Evolutionary conservation across 2,329 filamentous ascomycete genomes (phyloP), one percentile per base, ranked within the genome.

Genomic region (Aspergillus pseudonomiae): DNA sequence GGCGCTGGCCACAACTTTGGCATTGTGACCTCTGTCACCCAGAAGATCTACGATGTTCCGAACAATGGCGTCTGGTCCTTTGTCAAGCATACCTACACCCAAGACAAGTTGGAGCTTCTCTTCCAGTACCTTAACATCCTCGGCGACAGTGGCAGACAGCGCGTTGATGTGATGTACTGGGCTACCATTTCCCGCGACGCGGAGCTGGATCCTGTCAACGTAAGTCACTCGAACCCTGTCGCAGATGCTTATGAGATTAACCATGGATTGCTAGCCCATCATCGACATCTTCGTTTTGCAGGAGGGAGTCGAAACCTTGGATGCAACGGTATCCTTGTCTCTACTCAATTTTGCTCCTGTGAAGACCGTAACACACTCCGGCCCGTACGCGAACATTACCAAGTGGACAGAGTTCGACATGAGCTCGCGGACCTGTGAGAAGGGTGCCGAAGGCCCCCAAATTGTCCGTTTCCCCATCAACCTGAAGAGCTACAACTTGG

Each of bases 1-100:
- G 85, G 85, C 5, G 85, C 84, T 2, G 85, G 85, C 1, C 82
- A 86, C 61, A 86, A 86, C 71, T 86, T 87, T 64, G 85, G 85
- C 43, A 80, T 87, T 53, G 81, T 86, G 10, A 85, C 81, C 0
- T 78, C 77, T 1, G 73, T 81, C 16, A 80, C 78, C 0, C 74
- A 75, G 24, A 81, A 82, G 68, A 79, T 85, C 48, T 83, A 83
- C 66, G 77, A 81, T 57, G 50, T 75, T 4, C 43, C 59, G 14
- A 32, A 60, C 6, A 46, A 41, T 11, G 65, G 59, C 0, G 10
- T 61, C 4, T 68, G 66, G 65, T 39, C 63, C 9, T 61, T 48
- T 24, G 60, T 65, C 30, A 57, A 24, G n/a, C 62, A 57, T 6
- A 14, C 52, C 9, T 68, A 58, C 36, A 63, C 41, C 12, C 46